Evolutionary conservation across 2,329 filamentous ascomycete species (phyloP).

Genomic region (Microdochium bolleyi): DNA sequence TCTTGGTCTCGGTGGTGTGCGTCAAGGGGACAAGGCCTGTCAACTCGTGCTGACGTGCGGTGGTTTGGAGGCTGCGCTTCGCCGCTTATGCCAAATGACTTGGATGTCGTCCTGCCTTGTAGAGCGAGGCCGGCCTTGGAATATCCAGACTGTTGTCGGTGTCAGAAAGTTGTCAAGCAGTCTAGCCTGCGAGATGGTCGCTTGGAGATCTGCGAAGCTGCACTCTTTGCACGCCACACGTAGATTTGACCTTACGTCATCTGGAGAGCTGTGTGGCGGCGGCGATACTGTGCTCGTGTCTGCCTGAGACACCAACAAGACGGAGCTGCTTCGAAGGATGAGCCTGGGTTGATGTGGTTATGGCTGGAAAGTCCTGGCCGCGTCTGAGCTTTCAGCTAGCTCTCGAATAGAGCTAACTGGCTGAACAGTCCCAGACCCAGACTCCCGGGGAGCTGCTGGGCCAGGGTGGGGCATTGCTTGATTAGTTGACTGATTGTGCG

Average conservation of each 20-base stretch:
- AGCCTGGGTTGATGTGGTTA: not conserved
- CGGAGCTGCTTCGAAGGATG: not conserved
- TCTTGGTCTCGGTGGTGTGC: not conserved
- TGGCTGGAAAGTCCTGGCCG: not conserved
- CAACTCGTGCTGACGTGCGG: no score
- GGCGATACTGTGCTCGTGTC: not conserved
- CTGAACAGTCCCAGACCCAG: not conserved
- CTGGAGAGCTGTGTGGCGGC: not conserved
- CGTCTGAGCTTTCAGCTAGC: not conserved
- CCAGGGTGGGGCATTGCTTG: not conserved
- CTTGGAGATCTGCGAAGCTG: no score
- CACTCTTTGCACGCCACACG: no score
- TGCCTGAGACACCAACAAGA: not conserved
- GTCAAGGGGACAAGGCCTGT: not conserved
- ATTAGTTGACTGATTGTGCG: no score
- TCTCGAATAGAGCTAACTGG: not conserved
- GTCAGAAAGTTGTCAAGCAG: no score
- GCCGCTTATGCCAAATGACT: no score
- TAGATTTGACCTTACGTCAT: no score
- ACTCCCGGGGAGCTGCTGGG: not conserved
- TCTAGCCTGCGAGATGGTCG: no score
- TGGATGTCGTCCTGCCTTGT: no score
- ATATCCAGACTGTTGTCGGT: no score
- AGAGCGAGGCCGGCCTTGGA: no score
- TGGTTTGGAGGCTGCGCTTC: no score